These are phyloP conservation scores for Phytophthora tubulina DNA, from an alignment of 352 stramenopile genomes.

Conservation along the genomic window DNA sequence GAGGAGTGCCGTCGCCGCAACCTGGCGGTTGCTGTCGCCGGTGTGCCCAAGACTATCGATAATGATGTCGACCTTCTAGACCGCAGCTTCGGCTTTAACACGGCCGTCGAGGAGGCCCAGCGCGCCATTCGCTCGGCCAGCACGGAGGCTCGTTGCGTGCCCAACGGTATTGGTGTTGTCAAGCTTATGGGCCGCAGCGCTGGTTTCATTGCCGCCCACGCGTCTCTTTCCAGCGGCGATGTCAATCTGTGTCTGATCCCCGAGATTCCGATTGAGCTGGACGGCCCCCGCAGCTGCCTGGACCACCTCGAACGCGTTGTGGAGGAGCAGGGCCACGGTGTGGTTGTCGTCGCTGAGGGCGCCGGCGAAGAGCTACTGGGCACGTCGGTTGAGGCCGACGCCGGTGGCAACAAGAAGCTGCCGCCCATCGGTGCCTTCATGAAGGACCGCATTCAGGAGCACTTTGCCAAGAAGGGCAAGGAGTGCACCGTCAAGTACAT, in stretches of 20 bases:
- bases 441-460: constrained; percentile 94
- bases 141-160: constrained; percentile 96
- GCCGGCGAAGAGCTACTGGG: constrained; percentile 96
- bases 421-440: constrained; percentile 97
- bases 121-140: constrained; percentile 91
- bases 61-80: constrained; percentile 99
- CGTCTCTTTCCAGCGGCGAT: constrained; percentile 96
- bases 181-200: constrained; percentile 99
- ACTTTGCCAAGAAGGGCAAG: constrained; percentile 93
- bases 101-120: constrained; percentile 96
- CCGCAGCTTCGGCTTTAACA: constrained; percentile 98
- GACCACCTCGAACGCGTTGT: constrained; percentile 93
- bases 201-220: constrained; percentile 98
- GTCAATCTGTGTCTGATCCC: constrained; percentile 98
- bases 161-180: constrained; percentile 98
- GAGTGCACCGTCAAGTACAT: constrained; percentile 97
- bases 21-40: constrained; percentile 94
- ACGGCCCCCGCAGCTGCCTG: constrained; percentile 92
- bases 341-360: constrained; percentile 98
- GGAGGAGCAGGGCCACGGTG: constrained; percentile 96
- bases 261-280: constrained; percentile 96
- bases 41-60: constrained; percentile 99
- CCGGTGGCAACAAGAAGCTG: constrained; percentile 95
- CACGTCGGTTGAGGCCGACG: constrained; percentile 92
- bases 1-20: constrained; percentile 78